Evolutionary conservation across 495 filamentous ascomycete species (phyloP).

Genomic region (Daldinia bambusicola): DNA sequence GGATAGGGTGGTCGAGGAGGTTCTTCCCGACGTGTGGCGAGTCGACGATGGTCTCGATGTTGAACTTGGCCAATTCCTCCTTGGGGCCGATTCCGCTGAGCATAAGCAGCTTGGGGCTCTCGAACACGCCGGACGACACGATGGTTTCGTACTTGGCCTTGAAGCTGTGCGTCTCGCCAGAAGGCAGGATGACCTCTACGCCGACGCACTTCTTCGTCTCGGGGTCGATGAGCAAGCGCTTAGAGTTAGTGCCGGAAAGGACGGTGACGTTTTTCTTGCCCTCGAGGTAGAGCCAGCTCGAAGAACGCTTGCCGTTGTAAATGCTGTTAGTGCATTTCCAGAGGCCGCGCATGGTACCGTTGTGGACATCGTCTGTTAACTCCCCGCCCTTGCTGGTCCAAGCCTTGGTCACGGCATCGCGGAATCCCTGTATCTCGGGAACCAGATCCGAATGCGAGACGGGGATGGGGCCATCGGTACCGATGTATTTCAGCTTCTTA

Average conservation of each 20-base stretch:
- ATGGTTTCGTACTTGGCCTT: slow-evolving; percentile 66
- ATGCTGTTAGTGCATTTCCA: slow-evolving; percentile 66
- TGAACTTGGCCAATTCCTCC: slow-evolving; percentile 57
- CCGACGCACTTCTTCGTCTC: slow-evolving; percentile 49
- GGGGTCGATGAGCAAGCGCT: slow-evolving; percentile 64
- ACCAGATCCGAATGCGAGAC: slow-evolving; percentile 67
- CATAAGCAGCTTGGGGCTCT: slow-evolving; percentile 69
- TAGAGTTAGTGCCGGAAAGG: slow-evolving; percentile 59
- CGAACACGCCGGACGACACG: slow-evolving; percentile 65
- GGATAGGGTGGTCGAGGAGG: slow-evolving; percentile 65
- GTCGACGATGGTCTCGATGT: slow-evolving; percentile 61
- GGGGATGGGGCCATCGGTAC: slow-evolving; percentile 61
- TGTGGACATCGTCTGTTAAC: slow-evolving; percentile 65
- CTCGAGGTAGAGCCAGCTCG: slow-evolving; percentile 62
- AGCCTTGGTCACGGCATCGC: slow-evolving; percentile 64
- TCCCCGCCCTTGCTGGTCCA: slow-evolving; percentile 65
- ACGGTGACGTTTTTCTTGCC: slow-evolving; percentile 67
- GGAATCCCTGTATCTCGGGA: slow-evolving; percentile 64
- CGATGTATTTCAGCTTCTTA: slow-evolving; percentile 60
- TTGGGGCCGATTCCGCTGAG: slow-evolving; percentile 69
- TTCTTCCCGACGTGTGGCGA: slow-evolving; percentile 67
- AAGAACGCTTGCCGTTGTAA: slow-evolving; percentile 66
- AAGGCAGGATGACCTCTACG: slow-evolving; percentile 52
- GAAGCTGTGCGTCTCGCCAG: slow-evolving; percentile 53
- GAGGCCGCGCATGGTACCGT: slow-evolving; percentile 66